Percentiles rank a stretch among this genome's conserved stretches.
Conservation (phyloP, 2,329 filamentous ascomycete species). For the Achaetomium macrosporum region DNA sequence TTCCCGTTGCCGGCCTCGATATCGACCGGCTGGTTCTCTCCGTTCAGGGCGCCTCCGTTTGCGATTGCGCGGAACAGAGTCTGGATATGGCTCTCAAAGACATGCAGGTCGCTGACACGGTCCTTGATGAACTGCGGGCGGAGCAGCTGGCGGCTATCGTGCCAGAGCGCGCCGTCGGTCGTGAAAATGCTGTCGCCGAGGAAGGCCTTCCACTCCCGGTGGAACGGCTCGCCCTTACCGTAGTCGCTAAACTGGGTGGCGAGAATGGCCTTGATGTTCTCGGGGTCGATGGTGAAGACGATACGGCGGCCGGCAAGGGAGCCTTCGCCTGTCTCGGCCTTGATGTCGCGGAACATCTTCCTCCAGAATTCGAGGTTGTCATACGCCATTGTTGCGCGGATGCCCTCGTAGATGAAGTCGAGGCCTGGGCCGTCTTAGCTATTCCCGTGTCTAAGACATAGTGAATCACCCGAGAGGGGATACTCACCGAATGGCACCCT, state of each 20-base stretch:
- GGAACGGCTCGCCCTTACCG: conserved; percentile 73
- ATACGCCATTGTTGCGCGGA: conserved; percentile 48
- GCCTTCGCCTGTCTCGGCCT: conserved; percentile 55
- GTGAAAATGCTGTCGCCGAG: conserved; percentile 72
- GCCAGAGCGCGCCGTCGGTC: conserved; percentile 75
- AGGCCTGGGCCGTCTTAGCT: conserved; percentile 43
- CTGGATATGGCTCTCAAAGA: conserved; percentile 74
- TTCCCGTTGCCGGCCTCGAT: conserved; percentile 54
- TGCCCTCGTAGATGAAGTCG: conserved; percentile 55
- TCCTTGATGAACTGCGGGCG: conserved; percentile 83
- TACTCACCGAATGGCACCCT: conserved; percentile 43
- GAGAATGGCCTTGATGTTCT: conserved; percentile 89
- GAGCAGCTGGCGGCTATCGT: conserved; percentile 72
- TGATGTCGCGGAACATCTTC: conserved; percentile 39
- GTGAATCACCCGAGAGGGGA: background rate
- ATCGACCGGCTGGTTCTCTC: conserved; percentile 60
- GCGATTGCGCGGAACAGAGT: conserved; percentile 64
- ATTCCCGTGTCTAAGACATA: background rate
- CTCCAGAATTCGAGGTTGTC: conserved; percentile 59
- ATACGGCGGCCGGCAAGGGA: conserved; percentile 51
- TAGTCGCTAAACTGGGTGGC: conserved; percentile 81
- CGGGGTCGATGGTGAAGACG: conserved; percentile 73
- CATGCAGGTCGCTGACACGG: conserved; percentile 72
- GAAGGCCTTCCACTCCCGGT: conserved; percentile 68
- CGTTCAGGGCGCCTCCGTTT: conserved; percentile 50